Evolutionary conservation across 495 filamentous ascomycete species (phyloP), one percentile per base, ranked within the genome.

Genomic region (Clohesyomyces aquaticus): DNA sequence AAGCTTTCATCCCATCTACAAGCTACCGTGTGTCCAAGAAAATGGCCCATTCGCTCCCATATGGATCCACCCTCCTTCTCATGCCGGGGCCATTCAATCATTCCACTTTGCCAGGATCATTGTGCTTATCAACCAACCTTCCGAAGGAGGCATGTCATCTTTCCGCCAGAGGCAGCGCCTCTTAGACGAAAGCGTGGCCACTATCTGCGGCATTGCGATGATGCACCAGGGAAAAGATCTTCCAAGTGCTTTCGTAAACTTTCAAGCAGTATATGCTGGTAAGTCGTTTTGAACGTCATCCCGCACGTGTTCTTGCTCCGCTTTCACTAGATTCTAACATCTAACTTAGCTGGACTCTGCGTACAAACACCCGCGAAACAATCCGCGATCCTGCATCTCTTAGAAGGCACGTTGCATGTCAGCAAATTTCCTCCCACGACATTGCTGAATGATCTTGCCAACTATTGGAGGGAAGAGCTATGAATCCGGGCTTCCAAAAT

Each of bases 51-150:
- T 63, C 26, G 19, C 41, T 25, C 60, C 60, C 10, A 63, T 63
- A 23, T 63, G 51, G 60, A 63, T 56, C 21, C 60, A 63, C 27
- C 60, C 60, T 6, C 60, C 60, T 1, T 48, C 52, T 1, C 46
- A 63, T 50, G 51, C 60, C 1, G 42, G 41, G 1, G 60, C 60
- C 1, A 51, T 56, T 11, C 60, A 63, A 25, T 50, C 27, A 19
- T 63, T 56, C 22, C 60, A 63, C 22, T 63, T 63, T 19, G 60
- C 60, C 9, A 45, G 60, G 25, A 63, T 63, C 14, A 22, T 63
- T 21, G 43, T 56, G 2, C 42, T 63, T 1, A 57, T 56, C 43
- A 63, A 63, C 38, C 52, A 63, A 42, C 60, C 60, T 29, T 55
- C 60, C 1, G 23, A 50, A 11, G 60, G 52, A 16, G 52, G 60